These are phyloP conservation scores for Aurifilum marmelostoma DNA, from an alignment of 2,329 filamentous ascomycete genomes.

Conservation along the genomic window DNA sequence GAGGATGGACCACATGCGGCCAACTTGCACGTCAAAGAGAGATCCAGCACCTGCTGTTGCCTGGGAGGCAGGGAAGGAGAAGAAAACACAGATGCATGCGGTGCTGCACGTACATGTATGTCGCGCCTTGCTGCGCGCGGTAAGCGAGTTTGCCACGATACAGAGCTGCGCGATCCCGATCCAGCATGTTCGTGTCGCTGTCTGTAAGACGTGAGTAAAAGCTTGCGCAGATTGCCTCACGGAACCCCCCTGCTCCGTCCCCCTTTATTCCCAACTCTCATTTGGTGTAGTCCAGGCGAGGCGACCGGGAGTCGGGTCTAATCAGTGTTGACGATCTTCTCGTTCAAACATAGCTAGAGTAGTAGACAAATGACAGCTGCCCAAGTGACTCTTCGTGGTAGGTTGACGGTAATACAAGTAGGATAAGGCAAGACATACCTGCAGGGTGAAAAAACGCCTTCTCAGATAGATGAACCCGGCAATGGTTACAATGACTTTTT, in stretches of 20 bases:
- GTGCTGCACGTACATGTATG: conserved; percentile 6
- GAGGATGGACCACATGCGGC: conserved; percentile 23
- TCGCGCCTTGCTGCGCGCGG: conserved; percentile 13
- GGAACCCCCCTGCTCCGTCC: not conserved
- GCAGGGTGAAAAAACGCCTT: conserved; percentile 7
- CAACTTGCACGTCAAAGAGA: conserved; percentile 13
- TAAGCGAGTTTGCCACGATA: conserved; percentile 27
- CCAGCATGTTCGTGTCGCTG: conserved; percentile 9
- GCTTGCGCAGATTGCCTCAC: not conserved
- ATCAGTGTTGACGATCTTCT: conserved; percentile 7
- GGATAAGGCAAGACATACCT: conserved; percentile 20
- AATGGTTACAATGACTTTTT: not conserved
- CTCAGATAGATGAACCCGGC: conserved; percentile 2
- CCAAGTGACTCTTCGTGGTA: conserved; percentile 2
- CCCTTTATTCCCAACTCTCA: not conserved
- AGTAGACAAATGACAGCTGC: conserved; percentile 24
- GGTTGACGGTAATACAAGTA: conserved; percentile 5
- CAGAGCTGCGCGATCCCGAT: conserved; percentile 24
- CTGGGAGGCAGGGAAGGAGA: not conserved
- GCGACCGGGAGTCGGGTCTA: conserved; percentile 35
- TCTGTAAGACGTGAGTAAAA: conserved; percentile 11
- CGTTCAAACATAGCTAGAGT: not conserved
- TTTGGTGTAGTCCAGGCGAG: not conserved
- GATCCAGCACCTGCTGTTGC: conserved; percentile 20
- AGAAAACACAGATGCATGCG: conserved; percentile 11